Base-by-base conservation (phyloP, 352 stramenopile genomes). In the Globisporangium takayamanum region DNA sequence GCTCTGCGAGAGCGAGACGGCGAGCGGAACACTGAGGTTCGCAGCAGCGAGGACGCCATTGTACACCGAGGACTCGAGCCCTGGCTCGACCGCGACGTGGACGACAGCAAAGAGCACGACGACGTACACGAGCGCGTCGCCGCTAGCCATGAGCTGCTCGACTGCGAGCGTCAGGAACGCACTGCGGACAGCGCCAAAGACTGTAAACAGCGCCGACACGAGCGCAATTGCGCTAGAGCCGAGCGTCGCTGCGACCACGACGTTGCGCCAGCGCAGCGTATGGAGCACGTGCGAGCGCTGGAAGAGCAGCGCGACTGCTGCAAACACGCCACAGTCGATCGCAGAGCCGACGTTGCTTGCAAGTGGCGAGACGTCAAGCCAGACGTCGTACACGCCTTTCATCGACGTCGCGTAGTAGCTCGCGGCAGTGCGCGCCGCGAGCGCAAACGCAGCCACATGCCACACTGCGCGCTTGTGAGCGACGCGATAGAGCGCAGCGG, bases 351-450 rank as follows among this genome's bases (percentile, higher is more conserved):
- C 39, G 42, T 73, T 80, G 26, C 65, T 81, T 26, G 70, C 56
- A 25, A 91, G 52, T 30, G 69, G 66, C 4, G 62, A 63, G 36
- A 76, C 57, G 15, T 62, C 59, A 1, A 68, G 57, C 79, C 77
- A 91, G 47, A 78, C 84, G 49, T 79, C 68, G 60, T 86, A 86
- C 30, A 89, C 52, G 5, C 75, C 78, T 44, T 84, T 84, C 39
- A 69, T 60, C 12, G 72, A 73, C 36, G 70, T 79, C 25, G 70
- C 70, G 62, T 89, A 87, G 68, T 87, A 86, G 18, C 64, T 73
- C 53, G 75, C 83, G 55, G 68, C 88, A 22, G 92, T 51, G 36
- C 68, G 65, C 11, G 65, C 69, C 25, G 84, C 25, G 37, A 87
- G 84, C 6, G 71, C 64, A 52, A 75, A 85, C 6, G 62, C 22